Evolutionary conservation across 306 rosid genomes (phyloP), one percentile per base, ranked within the genome.

Genomic region (Lathyrus sativus): DNA sequence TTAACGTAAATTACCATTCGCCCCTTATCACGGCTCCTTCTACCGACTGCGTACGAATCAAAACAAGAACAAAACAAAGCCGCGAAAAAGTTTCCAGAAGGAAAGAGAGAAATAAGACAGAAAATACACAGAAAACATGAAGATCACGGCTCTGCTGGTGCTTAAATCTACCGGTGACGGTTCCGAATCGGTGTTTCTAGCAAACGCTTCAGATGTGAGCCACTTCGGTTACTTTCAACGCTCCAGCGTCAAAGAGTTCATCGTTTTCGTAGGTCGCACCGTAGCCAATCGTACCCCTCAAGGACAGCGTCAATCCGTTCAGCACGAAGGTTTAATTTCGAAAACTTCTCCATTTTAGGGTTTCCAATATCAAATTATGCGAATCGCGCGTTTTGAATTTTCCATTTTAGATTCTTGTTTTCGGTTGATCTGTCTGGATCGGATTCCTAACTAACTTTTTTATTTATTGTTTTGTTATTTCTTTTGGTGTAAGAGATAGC

Each of bases 141-240:
- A 90, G 97, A 84, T 95, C 95, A 90, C 97, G 14, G 86, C 95
- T 60, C 31, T 95, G 71, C 51, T 90, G 88, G 95, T 95, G 37
- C 81, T 95, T 19, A 95, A 95, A 82, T 95, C 89, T 85, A 76
- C 68, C 22, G 90, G 95, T 9, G 99, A 88, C 22, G 96, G 89
- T 79, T 84, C 99, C 31, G 97, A 95, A 82, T 90, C 99, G 67
- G 62, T 87, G 9, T 86, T 88, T 41, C 80, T 95, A 1, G 85
- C 86, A 0, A 87, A 85, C 79, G 90, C 97, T 51, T 65, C 78
- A 11, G 96, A 95, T 31, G 93, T 89, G 6, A 84, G 84, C 74
- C 96, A 78, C 62, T 95, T 95, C 72, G 93, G 99, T 2, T 95
- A 84, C 81, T 95, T 95, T 75, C 99, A 95, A 81, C 82, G 97